A percentile compares a stretch with the other conserved stretches of the same genome.
phyloP scores from a whole-genome alignment of 768 basidiomycete genomes.

The Clavaria fumosa region DNA sequence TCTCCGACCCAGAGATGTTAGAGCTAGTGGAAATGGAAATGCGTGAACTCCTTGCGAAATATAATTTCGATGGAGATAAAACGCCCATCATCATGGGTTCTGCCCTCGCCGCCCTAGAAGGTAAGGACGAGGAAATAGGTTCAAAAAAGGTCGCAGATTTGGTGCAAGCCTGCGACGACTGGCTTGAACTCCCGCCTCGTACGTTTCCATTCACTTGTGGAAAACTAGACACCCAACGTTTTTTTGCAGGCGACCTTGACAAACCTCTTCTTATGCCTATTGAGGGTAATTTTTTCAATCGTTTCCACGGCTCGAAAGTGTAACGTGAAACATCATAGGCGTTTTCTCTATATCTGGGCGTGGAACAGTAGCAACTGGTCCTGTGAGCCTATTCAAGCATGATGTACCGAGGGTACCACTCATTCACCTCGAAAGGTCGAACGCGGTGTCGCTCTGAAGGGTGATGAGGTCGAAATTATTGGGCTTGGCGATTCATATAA shows the following conservation, averaged over 20 bases:
- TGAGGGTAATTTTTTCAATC: conserved; percentile 40
- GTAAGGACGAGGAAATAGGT: conserved; percentile 68
- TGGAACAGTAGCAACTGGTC: conserved; percentile 94
- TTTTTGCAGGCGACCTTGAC: conserved; percentile 92
- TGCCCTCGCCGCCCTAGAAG: conserved; percentile 88
- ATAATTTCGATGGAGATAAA: conserved; percentile 93
- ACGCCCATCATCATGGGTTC: conserved; percentile 99
- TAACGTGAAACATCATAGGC: too few species aligned
- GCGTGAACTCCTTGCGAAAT: conserved; percentile 81
- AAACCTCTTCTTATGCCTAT: conserved; percentile 95
- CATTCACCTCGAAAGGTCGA: conserved; percentile 42
- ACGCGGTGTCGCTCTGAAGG: conserved; percentile 83
- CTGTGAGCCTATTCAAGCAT: conserved; percentile 53
- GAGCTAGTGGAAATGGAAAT: conserved; percentile 99
- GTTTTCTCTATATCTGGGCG: conserved; percentile 97
- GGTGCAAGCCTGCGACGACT: conserved; percentile 75
- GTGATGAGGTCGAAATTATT: conserved; percentile 84
- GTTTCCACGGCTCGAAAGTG: too few species aligned
- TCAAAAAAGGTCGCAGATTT: conserved; percentile 67
- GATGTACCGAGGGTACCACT: too few species aligned
- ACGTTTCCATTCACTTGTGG: conserved; percentile 17
- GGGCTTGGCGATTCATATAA: conserved; percentile 72
- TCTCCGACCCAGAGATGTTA: conserved; percentile 94
- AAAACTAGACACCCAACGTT: too few species aligned
- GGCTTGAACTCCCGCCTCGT: conserved; percentile 92